Evolutionary conservation across 176 grass and related monocot species (phyloP).

Genomic region (Carex pumila): DNA sequence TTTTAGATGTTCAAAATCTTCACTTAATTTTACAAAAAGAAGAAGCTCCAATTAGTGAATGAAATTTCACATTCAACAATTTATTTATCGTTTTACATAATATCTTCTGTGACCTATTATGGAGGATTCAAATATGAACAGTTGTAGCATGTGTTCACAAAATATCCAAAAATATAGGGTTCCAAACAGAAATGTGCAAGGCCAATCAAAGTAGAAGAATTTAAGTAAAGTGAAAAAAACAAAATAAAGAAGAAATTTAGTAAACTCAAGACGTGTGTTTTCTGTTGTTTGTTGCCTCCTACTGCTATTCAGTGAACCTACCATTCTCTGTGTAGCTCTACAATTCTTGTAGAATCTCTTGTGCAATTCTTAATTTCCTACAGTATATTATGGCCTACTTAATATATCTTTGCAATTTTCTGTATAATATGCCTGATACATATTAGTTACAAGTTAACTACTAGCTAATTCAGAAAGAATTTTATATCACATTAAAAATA

Average conservation of each 20-base stretch:
- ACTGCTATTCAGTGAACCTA: not conserved
- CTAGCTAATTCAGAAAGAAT: no score
- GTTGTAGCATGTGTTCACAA: not conserved
- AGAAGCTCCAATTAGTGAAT: not conserved
- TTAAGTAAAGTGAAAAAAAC: not conserved
- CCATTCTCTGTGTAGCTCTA: not conserved
- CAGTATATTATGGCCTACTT: not conserved
- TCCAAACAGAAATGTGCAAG: not conserved
- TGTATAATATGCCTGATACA: no score
- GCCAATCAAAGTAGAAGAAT: conserved; percentile 17
- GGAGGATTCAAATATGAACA: not conserved
- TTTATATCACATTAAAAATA: no score
- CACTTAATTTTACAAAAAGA: not conserved
- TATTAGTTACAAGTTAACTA: no score
- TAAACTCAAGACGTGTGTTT: conserved; percentile 22
- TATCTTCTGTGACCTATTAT: not conserved
- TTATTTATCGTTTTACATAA: not conserved
- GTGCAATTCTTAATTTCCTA: not conserved
- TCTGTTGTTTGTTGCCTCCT: conserved; percentile 12
- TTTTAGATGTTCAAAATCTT: not conserved
- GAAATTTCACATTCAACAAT: not conserved
- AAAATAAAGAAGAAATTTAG: not conserved
- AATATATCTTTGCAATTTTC: no score
- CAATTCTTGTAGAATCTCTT: not conserved
- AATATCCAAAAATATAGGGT: not conserved